Evolutionary conservation across 2,329 filamentous ascomycete genomes (phyloP), one percentile per base, ranked within the genome.

Genomic region (Fusarium penzigii): DNA sequence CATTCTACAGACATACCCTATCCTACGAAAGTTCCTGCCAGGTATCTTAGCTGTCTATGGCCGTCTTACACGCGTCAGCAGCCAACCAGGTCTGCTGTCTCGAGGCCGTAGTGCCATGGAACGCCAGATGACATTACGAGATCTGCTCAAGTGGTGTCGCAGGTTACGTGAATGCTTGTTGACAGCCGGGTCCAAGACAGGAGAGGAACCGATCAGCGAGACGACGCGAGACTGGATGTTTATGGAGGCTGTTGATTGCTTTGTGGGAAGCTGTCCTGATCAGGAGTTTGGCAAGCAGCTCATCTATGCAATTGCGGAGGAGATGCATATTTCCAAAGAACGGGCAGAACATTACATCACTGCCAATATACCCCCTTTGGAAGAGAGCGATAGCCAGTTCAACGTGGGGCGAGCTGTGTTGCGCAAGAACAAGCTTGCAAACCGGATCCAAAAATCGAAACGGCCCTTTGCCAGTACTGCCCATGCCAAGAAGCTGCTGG

Each of bases 231-330:
- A 97, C 65, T 85, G 88, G 63, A 96, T 97, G 71, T 97, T 97
- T 65, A 83, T 96, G 75, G 94, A 99, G 68, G 90, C 92, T 1
- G 81, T 94, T 47, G 94, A 99, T 70, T 95, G 92, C 67, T 97
- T 99, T 70, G 86, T 90, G 40, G 90, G 89, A 48, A 90, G 88
- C 66, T 77, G 94, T 42, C 87, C 88, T 10, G 87, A 87, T 51
- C 79, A 80, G 29, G 77, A 82, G 12, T 75, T 85, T 29, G 84
- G 85, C 45, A 74, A 76, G 43, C 72, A 77, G 5, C 75, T 95
- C 32, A 83, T 88, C 41, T 77, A 80, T 44, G 82, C 82, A 42
- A 90, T 97, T 55, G 92, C 92, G 1, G 86, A 95, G 71, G 88
- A 92, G 63, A 87, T 99, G 73, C 90, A 92, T 51, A 85, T 97